Percentiles rank a stretch among this genome's conserved stretches.
phyloP scores from a whole-genome alignment of 2,329 filamentous ascomycete genomes.

The Alternaria viburni region DNA sequence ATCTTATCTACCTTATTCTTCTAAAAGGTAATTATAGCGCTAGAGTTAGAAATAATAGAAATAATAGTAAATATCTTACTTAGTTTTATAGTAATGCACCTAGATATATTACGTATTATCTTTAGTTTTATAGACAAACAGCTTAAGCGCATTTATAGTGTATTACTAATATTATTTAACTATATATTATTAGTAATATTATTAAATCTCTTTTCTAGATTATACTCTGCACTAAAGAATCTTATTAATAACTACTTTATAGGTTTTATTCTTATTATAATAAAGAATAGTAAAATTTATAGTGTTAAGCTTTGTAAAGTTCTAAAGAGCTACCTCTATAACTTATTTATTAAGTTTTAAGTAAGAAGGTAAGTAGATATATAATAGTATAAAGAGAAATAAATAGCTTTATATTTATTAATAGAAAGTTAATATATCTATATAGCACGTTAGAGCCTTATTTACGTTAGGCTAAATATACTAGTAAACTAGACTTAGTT shows the following conservation, averaged over 20 bases:
- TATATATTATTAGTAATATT: not conserved
- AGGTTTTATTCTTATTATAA: not conserved
- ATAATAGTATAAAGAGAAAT: not conserved
- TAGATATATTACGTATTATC: not conserved
- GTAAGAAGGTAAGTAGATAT: not conserved
- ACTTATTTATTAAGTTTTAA: not conserved
- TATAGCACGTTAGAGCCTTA: not conserved
- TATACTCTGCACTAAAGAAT: not conserved
- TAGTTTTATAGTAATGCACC: not conserved
- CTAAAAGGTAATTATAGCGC: not conserved
- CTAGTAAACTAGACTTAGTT: not conserved
- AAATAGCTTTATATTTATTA: not conserved
- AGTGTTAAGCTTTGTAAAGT: not conserved
- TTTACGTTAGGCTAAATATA: not conserved
- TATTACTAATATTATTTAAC: not conserved
- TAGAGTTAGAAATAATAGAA: not conserved
- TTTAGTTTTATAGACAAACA: not conserved
- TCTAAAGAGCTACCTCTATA: not conserved
- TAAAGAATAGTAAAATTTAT: not conserved
- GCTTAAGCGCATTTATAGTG: not conserved
- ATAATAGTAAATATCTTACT: not conserved
- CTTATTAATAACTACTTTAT: not conserved
- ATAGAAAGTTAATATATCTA: not conserved
- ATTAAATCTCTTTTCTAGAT: not conserved
- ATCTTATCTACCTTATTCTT: not conserved